These are phyloP conservation scores for Plasmodium falciparum DNA, from an alignment of 169 alveolate genomes.

Conservation along the genomic window DNA sequence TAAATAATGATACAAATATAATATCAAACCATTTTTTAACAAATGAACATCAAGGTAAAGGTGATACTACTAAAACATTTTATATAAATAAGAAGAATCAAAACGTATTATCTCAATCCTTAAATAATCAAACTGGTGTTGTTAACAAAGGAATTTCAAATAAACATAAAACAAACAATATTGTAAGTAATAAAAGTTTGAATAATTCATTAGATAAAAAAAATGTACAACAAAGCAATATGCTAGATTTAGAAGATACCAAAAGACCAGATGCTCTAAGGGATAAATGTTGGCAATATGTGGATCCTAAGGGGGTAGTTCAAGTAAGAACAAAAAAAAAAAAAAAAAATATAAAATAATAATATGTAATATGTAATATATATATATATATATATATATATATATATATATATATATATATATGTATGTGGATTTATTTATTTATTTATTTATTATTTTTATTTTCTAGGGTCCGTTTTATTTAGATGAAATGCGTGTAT, in stretches of 20 bases:
- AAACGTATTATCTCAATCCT: neutral
- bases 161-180: constrained; percentile 20
- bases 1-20: neutral
- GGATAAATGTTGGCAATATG: constrained; percentile 83
- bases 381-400: neutral
- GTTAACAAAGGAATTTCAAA: constrained; percentile 25
- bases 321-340: constrained; percentile 63
- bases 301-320: constrained; percentile 82
- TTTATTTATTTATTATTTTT: neutral
- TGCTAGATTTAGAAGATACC: constrained; percentile 22
- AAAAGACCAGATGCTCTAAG: constrained; percentile 78
- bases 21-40: neutral
- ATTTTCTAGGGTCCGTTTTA: constrained; percentile 78
- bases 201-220: constrained; percentile 26
- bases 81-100: neutral
- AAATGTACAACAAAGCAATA: neutral
- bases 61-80: neutral
- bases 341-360: neutral
- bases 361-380: neutral
- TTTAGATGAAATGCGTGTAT: constrained; percentile 77
- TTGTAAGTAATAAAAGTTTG: constrained; percentile 6
- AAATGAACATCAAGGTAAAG: neutral
- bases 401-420: constrained; percentile 4
- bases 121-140: constrained; percentile 26
- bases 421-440: neutral